Base-by-base conservation (phyloP, 768 basidiomycete species). In the Lepiota brunneoincarnata region DNA sequence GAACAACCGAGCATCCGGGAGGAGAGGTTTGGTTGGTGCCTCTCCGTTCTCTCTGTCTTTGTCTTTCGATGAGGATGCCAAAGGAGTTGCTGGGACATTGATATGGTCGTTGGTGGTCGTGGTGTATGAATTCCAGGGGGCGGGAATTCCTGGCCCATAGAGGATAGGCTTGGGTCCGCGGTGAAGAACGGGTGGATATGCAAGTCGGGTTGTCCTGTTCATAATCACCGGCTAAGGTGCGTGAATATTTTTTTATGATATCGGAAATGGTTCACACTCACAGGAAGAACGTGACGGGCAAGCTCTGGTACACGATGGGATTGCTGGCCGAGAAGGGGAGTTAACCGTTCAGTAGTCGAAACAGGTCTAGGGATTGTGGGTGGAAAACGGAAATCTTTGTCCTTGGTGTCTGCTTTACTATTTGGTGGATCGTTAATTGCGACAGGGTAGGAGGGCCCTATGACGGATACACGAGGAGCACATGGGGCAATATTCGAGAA, bases 401-500 rank as follows among this genome's bases (percentile, higher is more conserved):
- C 79, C 38, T 72, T 67, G 9, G 73, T 74, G 10, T 74, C 71
- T 28, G 54, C 54, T 31, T 60, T 55, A 14, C 63, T 58, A 18
- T 58, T 62, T 11, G 66, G 58, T 4, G 61, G 47, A 43, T 67
- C 62, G 51, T 67, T 64, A 49, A 80, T 63, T 0, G 81, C 76
- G 5, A 88, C 66, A 1, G 89, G 81, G 62, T 81, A 86, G 3
- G 86, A 81, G 2, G 89, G 86, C 3, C 79, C 80, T 39, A 87
- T 81, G n/a, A 80, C 69, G 10, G 81, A 69, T 3, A 84, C 75
- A 23, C 87, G 78, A 1, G 88, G 87, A 3, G 78, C 67, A 59
- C 82, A 84, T 10, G 86, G 84, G 1, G 72, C 74, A 2, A 82
- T 75, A 36, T 72, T 77, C 0, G 77, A 80, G 61, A 81, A 90